Base-by-base conservation (phyloP, 148 eudicot species). In the Polygonum maritimum region DNA sequence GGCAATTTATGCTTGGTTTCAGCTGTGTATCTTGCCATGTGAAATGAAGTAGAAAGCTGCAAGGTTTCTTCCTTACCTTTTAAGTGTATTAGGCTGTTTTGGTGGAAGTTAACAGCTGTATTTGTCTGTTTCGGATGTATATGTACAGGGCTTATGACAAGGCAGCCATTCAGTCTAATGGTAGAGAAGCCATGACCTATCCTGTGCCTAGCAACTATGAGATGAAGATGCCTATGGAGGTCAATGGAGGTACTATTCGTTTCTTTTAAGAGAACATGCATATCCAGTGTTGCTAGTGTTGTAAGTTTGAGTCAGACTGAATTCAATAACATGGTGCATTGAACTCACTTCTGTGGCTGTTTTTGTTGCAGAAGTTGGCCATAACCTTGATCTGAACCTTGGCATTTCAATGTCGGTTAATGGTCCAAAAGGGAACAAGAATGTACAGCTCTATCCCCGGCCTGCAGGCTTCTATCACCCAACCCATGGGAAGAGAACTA, bases 41-140 rank as follows among this genome's bases (percentile, higher is more conserved):
- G 86, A 86, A 89, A 78, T 76, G 91, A 91, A 89, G 83, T 81
- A 87, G 93, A 91, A 91, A 80, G 92, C 93, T 80, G 93, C 93
- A 84, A 91, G 93, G 90, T 89, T 85, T 82, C 82, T 87, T 10
- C 26, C 19, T n/a, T 14, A n/a, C 6, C 6, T 44, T 44, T 44
- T 7, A 1, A 44, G 9, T 44, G 47, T 7, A 44, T 2, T 44
- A 6, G 47, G 47, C 47, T 44, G 36, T 26, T 26, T 60, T 31
- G 15, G 14, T 60, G 69, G 9, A 60, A 60, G 9, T 60, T 60
- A 26, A 11, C 38, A 57, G 63, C 11, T 57, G 8, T 57, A 18
- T 21, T 21, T 9, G 7, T 21, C 63, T 19, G 8, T 57, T 22
- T 57, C 9, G 26, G 26, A 19, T 9, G 10, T 19, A 57, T 57